Evolutionary conservation across 257 asterid genomes (phyloP), one percentile per base, ranked within the genome.

Genomic region (Ehretia macrophylla): DNA sequence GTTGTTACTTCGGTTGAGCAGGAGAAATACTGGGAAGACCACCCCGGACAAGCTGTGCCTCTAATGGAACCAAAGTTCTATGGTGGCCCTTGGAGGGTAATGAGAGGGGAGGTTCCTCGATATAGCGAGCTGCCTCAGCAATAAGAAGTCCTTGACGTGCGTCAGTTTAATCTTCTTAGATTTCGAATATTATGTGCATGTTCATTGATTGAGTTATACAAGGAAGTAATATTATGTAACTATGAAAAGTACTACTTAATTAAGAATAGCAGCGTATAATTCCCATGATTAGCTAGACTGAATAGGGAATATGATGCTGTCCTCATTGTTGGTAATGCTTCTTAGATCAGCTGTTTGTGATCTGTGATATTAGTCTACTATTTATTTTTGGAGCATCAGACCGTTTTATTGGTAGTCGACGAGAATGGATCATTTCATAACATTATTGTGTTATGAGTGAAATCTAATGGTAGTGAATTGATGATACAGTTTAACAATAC

Each of bases 21-120:
- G 96, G 98, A 90, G 78, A 87, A 76, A 63, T 90, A 77, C 63
- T 90, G 98, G 96, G 98, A 87, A 66, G 83, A 79, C 16, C 98
- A 90, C 56, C 98, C 98, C 16, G 98, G 98, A 56, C 82, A 82
- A 66, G 72, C 55, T 27, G 96, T 85, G 62, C 98, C 96, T 13
- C 62, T 90, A 46, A 90, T 90, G 98, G 81, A 87, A 68, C 98
- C 98, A 20, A 77, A 68, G 72, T 90, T 90, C 64, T 90, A 90
- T 38, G 75, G 75, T 6, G 98, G 98, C 56, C 98, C 98, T 63
- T 90, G 98, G 98, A 81, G 79, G 72, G 95, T 90, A 21, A 72
- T 83, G 76, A 75, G 91, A 67, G 98, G 98, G 5, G 89, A 87
- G 1, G 95, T 85, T 61, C 95, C 96, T 42, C 65, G 68, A 17